Evolutionary conservation across 306 rosid species (phyloP).

Genomic region (Trifolium fragiferum): DNA sequence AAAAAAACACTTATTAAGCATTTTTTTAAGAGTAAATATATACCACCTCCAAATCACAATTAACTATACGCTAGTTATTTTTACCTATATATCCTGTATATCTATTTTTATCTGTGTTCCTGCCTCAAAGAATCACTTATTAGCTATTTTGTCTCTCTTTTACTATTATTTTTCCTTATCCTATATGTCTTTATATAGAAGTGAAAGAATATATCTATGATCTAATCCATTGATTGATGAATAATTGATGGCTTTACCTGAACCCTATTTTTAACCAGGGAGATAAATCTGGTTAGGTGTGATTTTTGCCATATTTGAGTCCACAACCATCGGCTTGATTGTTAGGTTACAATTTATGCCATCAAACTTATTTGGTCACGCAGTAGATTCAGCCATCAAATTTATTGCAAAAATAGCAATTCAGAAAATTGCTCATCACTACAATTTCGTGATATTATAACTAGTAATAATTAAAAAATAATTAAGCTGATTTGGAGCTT

Average conservation of each 20-base stretch:
- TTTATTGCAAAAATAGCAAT: background rate
- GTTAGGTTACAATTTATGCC: conserved; percentile 9
- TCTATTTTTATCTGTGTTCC: background rate
- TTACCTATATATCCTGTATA: background rate
- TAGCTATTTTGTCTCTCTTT: background rate
- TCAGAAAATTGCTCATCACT: background rate
- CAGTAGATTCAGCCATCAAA: conserved; percentile 12
- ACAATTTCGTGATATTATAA: background rate
- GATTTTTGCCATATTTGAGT: conserved; percentile 8
- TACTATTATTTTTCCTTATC: background rate
- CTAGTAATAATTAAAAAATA: no score
- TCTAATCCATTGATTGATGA: background rate
- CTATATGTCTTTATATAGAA: background rate
- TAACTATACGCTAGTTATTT: background rate
- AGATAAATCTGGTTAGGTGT: background rate
- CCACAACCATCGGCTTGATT: background rate
- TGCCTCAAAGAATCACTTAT: background rate
- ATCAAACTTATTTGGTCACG: background rate
- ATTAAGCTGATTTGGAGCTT: conserved; percentile 32
- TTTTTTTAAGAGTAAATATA: background rate
- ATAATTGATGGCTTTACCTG: background rate
- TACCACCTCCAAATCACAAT: background rate
- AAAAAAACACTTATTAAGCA: no score
- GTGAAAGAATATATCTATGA: background rate
- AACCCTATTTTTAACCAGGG: background rate